Conservation (phyloP, 2,329 filamentous ascomycete species). For the Talaromyces sp. region DNA sequence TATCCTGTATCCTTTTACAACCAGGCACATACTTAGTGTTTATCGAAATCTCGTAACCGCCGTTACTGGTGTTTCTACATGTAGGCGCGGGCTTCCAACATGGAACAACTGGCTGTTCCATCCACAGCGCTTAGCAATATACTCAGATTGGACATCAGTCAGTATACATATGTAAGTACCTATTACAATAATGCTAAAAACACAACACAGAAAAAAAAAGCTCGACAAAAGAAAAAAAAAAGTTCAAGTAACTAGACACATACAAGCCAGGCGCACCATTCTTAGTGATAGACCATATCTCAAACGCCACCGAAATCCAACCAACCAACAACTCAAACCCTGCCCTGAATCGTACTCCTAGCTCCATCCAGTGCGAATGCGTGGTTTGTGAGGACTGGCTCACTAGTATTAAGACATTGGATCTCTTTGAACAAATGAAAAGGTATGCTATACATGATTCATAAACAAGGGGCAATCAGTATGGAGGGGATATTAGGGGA, state of each 20-base stretch:
- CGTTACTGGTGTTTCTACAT: background rate
- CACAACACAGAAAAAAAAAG: background rate
- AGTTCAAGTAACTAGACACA: background rate
- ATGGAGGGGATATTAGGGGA: background rate
- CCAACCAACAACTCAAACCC: background rate
- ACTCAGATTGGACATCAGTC: background rate
- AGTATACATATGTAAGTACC: background rate
- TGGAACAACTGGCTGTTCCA: background rate
- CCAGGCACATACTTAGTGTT: too few relatives aligned
- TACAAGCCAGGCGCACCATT: background rate
- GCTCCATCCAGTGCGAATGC: conserved; percentile 18
- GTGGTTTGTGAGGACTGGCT: conserved; percentile 3
- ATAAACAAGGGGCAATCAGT: background rate
- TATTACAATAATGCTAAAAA: conserved; percentile 6
- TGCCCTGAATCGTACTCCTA: conserved; percentile 8
- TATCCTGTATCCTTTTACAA: too few relatives aligned
- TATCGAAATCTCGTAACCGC: background rate
- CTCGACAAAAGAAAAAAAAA: background rate
- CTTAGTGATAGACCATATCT: background rate
- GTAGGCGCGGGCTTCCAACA: background rate
- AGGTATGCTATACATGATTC: conserved; percentile 12
- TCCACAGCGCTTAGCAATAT: background rate
- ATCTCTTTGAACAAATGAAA: conserved; percentile 20
- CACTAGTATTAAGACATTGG: conserved; percentile 11
- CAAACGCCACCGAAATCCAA: background rate